These are phyloP conservation scores for Debaryomyces hansenii DNA, from an alignment of 805 yeast species.

Conservation along the genomic window DNA sequence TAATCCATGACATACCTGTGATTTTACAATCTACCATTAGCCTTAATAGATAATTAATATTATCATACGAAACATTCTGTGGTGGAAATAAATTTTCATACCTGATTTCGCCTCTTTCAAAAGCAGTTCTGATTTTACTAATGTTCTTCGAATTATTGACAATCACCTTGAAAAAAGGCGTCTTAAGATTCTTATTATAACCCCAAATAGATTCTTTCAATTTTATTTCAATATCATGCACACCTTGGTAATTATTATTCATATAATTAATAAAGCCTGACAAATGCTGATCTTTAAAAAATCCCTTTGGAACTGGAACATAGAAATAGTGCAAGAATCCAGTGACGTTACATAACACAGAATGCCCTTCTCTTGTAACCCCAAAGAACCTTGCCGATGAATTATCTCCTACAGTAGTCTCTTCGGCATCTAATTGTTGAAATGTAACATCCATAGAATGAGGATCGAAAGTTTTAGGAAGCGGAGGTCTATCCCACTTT, in stretches of 20 bases:
- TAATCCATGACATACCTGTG: conserved; percentile 97
- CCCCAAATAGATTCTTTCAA: conserved; percentile 93
- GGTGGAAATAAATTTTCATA: conserved; percentile 64
- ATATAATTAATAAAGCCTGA: conserved; percentile 46
- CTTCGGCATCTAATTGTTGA: conserved; percentile 96
- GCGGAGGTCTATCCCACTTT: conserved; percentile 55
- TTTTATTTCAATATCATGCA: conserved; percentile 62
- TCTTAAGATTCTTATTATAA: conserved; percentile 71
- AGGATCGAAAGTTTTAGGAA: conserved; percentile 52
- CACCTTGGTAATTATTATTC: conserved; percentile 51
- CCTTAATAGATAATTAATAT: conserved; percentile 80
- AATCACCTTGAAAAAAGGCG: conserved; percentile 76
- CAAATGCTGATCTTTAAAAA: conserved; percentile 56
- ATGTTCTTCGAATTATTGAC: conserved; percentile 67
- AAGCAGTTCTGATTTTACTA: conserved; percentile 69
- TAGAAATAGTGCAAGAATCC: conserved; percentile 90
- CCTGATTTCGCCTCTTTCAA: conserved; percentile 78
- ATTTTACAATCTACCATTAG: conserved; percentile 91
- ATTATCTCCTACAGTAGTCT: conserved; percentile 56
- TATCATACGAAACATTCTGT: conserved; percentile 77
- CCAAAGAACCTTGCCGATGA: conserved; percentile 86
- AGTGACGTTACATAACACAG: conserved; percentile 84
- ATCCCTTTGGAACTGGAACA: conserved; percentile 86
- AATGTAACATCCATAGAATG: conserved; percentile 57
- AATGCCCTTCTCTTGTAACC: conserved; percentile 82